A percentile compares a stretch with the other conserved stretches of the same genome.
phyloP scores from a whole-genome alignment of 768 basidiomycete genomes.

The Candolleomyces eurysporus region DNA sequence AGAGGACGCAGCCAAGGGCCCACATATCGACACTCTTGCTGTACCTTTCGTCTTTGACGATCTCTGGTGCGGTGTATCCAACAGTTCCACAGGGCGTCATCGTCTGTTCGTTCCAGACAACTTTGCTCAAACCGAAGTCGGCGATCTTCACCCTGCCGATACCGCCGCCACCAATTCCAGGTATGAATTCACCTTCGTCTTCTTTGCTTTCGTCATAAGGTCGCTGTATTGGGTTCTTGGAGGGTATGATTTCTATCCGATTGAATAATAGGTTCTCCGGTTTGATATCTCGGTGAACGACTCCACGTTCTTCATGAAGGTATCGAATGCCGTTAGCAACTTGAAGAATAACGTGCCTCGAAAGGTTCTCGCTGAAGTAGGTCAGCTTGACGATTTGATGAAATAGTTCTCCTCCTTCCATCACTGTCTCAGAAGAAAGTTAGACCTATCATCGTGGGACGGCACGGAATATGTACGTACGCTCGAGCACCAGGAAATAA shows the following conservation, averaged over 20 bases:
- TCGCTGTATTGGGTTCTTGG: constrained; percentile 66
- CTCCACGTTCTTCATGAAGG: constrained; percentile 95
- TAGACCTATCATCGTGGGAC: neutral
- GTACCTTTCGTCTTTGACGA: constrained; percentile 97
- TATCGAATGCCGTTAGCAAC: constrained; percentile 93
- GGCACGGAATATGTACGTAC: constrained; percentile 42
- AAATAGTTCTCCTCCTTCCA: constrained; percentile 98
- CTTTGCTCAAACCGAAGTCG: constrained; percentile 95
- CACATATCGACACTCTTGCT: constrained; percentile 99
- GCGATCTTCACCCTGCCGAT: constrained; percentile 99
- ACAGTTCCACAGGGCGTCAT: constrained; percentile 99
- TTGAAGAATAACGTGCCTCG: constrained; percentile 95
- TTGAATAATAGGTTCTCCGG: constrained; percentile 97
- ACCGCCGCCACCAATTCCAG: constrained; percentile 91
- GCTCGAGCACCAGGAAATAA: constrained; percentile 92
- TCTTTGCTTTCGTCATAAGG: constrained; percentile 98
- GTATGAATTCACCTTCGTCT: constrained; percentile 95
- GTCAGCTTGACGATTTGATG: constrained; percentile 99
- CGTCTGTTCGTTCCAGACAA: constrained; percentile 98
- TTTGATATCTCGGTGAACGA: constrained; percentile 99
- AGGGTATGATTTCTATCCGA: constrained; percentile 87
- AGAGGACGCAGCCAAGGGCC: constrained; percentile 98
- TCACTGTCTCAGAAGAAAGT: constrained; percentile 50
- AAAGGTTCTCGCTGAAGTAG: constrained; percentile 96
- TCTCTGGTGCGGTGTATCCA: constrained; percentile 98